Evolutionary conservation across 2,329 filamentous ascomycete species (phyloP), one percentile per base, ranked within the genome.

Genomic region (Fragosphaeria purpurea): DNA sequence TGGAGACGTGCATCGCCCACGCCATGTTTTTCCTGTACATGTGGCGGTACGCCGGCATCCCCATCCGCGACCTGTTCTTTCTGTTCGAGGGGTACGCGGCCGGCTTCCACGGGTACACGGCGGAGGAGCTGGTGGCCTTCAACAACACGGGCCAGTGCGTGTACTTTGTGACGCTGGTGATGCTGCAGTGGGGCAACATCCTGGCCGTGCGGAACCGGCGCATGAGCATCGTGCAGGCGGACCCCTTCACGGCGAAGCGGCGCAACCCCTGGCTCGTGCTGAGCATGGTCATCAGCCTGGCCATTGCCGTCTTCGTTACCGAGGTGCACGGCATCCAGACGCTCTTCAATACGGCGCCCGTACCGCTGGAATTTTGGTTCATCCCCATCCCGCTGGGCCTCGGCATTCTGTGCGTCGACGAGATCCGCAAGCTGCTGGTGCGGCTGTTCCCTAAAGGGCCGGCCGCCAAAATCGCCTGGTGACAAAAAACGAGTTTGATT

Each of bases 101-200:
- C 50, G 68, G 62, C 60, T 71, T 77, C 8, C 73, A 76, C 46
- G 64, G 72, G 2, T 76, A 77, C 41, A 75, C 73, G 49, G 77
- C 80, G 59, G 67, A 65, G 0, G 63, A 69, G 33, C 73, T 77
- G 53, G 67, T 84, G 30, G 83, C 82, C 55, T 73, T 76, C 55
- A 83, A 83, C 0, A 83, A 77, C 34, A 85, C 80, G 7, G 82
- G 90, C 51, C 89, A 89, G 65, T 90, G 89, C 58, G 77, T 89
- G 56, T 89, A 82, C 51, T 68, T 90, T 31, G 85, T 90, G 2
- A 80, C 89, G 42, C 87, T 89, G 83, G 74, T 63, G 43, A 41
- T 1, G 7, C 8, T 45, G 30, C 83, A 86, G 72, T 82, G 82
- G 72, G 88, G 88, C 70, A 86, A 85, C 61, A 70, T 88, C 4